Base-by-base conservation (phyloP, 306 rosid species). In the Quillaja saponaria region DNA sequence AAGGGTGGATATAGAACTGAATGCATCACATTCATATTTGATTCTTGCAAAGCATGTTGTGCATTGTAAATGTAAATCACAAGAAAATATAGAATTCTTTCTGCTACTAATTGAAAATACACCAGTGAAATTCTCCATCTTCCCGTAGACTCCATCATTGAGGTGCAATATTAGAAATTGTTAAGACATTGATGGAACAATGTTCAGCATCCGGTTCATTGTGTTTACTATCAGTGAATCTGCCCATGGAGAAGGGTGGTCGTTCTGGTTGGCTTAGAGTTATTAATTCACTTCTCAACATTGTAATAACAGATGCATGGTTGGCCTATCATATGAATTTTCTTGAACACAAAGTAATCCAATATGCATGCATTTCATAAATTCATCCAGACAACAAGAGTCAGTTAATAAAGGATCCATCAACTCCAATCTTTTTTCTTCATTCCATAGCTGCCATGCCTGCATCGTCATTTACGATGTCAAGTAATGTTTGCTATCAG, bases 321-420 rank as follows among this genome's bases (percentile, higher is more conserved):
- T 77, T 52, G 85, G 88, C 53, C 81, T 77, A 12, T 67, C 73
- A 49, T 55, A 64, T 52, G 88, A 72, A 61, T 76, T 77, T 67
- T 64, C 83, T 73, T 83, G 88, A 40, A 68, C 85, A 58, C 87
- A 82, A 0, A 79, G 38, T 10, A 80, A 21, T 17, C 82, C 82
- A 56, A 80, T 74, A 13, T 76, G 52, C 73, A 76, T 45, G 69
- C 21, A 65, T 76, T 61, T 65, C 18, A 76, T 11, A 51, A 72
- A 76, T 50, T 76, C 54, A 31, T 61, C 75, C 59, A 0, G 44
- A 7, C 14, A 61, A 55, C 72, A 81, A 39, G 77, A 66, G 21
- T 66, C 77, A 42, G 20, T 7, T 75, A 69, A 44, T 41, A 73
- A 42, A 8, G 82, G 82, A 21, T 81, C 85, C 65, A 10, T 61